Base-by-base conservation (phyloP, 192 early-diverging fungal species). In the Mortierella hygrophila region DNA sequence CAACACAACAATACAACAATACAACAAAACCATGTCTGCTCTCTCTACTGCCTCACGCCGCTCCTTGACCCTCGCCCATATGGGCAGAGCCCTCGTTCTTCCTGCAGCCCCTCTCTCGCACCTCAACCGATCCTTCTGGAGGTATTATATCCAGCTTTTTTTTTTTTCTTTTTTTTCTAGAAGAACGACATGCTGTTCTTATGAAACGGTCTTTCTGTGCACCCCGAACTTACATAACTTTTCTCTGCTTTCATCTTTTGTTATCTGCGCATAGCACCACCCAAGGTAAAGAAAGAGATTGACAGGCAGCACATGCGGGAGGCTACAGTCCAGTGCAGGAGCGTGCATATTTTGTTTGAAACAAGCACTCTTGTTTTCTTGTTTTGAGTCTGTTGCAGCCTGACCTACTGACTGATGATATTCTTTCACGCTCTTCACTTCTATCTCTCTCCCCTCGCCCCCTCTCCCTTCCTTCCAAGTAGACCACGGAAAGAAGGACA, bases 401-500 rank as follows among this genome's bases (percentile, higher is more conserved):
- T 52, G 18, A 52, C 49, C 18, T 18, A 20, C 20, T 18, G 18
- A 15, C 26, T 23, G n/a, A 6, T 21, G 26, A 32, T 32, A 6
- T 7, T 23, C n/a, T 65, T 26, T 65, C 15, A 13, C n/a, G 37
- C 65, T 18, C 35, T 18, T 11, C 11, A 18, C 32, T 20, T 68
- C 9, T 32, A 68, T 68, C 29, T 68, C 18, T 35, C 15, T 15
- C 32, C 63, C 29, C 29, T n/a, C n/a, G n/a, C 15, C 35, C 18
- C 32, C 5, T 68, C 18, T 6, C 29, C 8, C 11, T 65, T 23
- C 9, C 20, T 23, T 23, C 23, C n/a, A 57, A 23, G 54, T 54
- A 78, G 76, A 10, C 26, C 41, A 32, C 68, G 41, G 21, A 71
- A 68, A 40, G 18, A 86, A 81, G 55, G 76, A 77, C 69, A 9